These are phyloP conservation scores for Fusarium haematococcum DNA, from an alignment of 2,329 filamentous ascomycete species.

Conservation along the genomic window DNA sequence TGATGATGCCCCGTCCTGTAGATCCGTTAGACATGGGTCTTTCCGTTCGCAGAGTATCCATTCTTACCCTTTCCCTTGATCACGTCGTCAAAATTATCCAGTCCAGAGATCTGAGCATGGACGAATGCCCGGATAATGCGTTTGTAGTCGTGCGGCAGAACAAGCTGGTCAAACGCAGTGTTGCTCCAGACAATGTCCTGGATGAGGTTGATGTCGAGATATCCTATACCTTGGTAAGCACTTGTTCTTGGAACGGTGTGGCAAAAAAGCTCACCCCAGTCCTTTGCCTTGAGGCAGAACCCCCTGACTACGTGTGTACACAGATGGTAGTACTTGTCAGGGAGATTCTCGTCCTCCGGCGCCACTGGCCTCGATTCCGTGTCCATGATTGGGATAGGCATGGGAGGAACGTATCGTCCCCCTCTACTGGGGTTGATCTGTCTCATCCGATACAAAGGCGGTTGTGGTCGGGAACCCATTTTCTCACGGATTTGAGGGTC, in stretches of 20 bases:
- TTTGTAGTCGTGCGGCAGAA: constrained; percentile 13
- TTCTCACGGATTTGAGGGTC: not conserved
- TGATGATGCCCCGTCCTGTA: constrained; percentile 8
- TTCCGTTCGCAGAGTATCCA: not conserved
- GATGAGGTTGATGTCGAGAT: constrained; percentile 7
- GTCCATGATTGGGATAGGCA: not conserved
- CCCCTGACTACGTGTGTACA: constrained; percentile 3
- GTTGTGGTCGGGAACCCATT: not conserved
- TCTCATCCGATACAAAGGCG: not conserved
- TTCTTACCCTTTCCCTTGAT: constrained; percentile 12
- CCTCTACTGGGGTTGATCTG: not conserved
- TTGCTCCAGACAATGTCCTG: constrained; percentile 1
- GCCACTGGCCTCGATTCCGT: not conserved
- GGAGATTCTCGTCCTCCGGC: not conserved
- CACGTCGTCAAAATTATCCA: constrained; percentile 17
- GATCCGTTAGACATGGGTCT: not conserved
- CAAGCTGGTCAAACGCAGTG: constrained; percentile 14
- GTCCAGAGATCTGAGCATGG: constrained; percentile 2
- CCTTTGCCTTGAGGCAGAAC: constrained; percentile 11
- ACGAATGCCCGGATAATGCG: constrained; percentile 17
- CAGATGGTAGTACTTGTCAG: not conserved
- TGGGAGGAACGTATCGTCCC: not conserved
- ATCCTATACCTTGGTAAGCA: not conserved
- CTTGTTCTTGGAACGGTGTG: no score
- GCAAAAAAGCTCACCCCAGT: constrained; percentile 9